These are phyloP conservation scores for Vigna reflexopilosa DNA, from an alignment of 306 rosid species.

Conservation along the genomic window DNA sequence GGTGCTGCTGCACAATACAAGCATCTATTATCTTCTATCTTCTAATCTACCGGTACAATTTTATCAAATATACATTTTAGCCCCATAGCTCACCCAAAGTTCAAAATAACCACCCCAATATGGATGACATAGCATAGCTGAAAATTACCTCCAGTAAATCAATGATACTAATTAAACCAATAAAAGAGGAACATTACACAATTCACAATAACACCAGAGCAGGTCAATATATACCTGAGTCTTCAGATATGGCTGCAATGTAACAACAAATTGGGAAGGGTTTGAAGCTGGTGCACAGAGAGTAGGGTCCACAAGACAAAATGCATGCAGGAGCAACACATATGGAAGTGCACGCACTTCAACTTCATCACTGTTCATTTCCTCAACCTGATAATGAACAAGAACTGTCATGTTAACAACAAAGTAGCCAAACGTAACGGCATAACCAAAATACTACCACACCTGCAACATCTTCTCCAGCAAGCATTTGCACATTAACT, in stretches of 20 bases:
- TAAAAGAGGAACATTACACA: slow-evolving; percentile 5
- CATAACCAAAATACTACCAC: slow-evolving; percentile 30
- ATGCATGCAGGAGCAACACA: slow-evolving; percentile 88
- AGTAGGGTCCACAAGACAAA: slow-evolving; percentile 91
- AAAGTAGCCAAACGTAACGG: slow-evolving; percentile 13
- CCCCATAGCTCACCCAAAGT: slow-evolving; percentile 1
- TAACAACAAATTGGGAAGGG: slow-evolving; percentile 95
- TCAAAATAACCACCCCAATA: slow-evolving; percentile 36
- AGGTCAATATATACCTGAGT: slow-evolving; percentile 70
- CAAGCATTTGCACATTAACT: slow-evolving; percentile 97
- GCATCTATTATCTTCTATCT: neutral
- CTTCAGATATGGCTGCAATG: slow-evolving; percentile 95
- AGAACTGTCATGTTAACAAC: slow-evolving; percentile 36
- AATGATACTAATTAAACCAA: slow-evolving; percentile 10
- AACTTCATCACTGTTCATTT: slow-evolving; percentile 70
- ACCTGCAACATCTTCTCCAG: slow-evolving; percentile 97
- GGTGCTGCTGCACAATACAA: neutral
- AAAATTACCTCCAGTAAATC: slow-evolving; percentile 10
- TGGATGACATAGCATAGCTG: slow-evolving; percentile 28
- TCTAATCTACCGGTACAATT: neutral
- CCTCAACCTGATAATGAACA: slow-evolving; percentile 77
- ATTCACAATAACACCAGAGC: slow-evolving; percentile 31
- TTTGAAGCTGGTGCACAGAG: slow-evolving; percentile 93
- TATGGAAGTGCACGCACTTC: slow-evolving; percentile 84
- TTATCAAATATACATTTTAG: slow-evolving; percentile 11